Percentiles rank a stretch among this genome's conserved stretches.
Evolutionary conservation across 805 yeast species (phyloP).

Genomic region (Nakazawaea wyomingensis): DNA sequence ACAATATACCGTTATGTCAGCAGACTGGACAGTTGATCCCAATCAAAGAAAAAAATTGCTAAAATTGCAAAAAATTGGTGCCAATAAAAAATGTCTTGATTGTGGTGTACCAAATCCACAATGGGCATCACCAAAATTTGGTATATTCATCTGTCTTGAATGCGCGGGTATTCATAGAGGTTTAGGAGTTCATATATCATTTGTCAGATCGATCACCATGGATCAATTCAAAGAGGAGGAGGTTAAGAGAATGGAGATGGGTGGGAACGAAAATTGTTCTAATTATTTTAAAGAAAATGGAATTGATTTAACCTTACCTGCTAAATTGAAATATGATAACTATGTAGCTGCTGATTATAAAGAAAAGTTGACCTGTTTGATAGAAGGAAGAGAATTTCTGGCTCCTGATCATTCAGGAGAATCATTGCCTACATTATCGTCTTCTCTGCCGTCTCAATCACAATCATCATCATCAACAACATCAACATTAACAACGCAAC

Average conservation of each 20-base stretch:
- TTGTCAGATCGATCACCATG: slow-evolving; percentile 96
- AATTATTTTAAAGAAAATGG: slow-evolving; percentile 70
- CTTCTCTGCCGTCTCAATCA: slow-evolving; percentile 5
- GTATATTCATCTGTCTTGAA: slow-evolving; percentile 93
- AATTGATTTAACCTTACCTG: slow-evolving; percentile 55
- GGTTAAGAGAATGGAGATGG: slow-evolving; percentile 82
- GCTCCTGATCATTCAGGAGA: slow-evolving; percentile 57
- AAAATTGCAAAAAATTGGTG: slow-evolving; percentile 75
- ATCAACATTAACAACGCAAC: neutral
- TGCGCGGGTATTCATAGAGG: slow-evolving; percentile 98
- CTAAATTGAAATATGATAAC: slow-evolving; percentile 77
- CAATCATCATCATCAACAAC: neutral
- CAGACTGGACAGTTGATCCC: slow-evolving; percentile 88
- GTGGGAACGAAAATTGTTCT: slow-evolving; percentile 80
- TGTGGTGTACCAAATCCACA: slow-evolving; percentile 96
- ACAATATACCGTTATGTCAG: slow-evolving; percentile 35
- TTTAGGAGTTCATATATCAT: slow-evolving; percentile 93
- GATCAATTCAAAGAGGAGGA: slow-evolving; percentile 97
- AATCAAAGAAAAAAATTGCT: slow-evolving; percentile 78
- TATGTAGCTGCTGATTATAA: slow-evolving; percentile 94
- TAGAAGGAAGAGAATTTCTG: slow-evolving; percentile 67
- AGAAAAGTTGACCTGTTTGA: slow-evolving; percentile 65
- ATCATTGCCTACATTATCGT: slow-evolving; percentile 28
- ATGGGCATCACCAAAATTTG: slow-evolving; percentile 99
- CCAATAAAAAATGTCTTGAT: slow-evolving; percentile 86